phyloP scores from a whole-genome alignment of 2,329 filamentous ascomycete genomes.

The Claviceps maximensis region DNA sequence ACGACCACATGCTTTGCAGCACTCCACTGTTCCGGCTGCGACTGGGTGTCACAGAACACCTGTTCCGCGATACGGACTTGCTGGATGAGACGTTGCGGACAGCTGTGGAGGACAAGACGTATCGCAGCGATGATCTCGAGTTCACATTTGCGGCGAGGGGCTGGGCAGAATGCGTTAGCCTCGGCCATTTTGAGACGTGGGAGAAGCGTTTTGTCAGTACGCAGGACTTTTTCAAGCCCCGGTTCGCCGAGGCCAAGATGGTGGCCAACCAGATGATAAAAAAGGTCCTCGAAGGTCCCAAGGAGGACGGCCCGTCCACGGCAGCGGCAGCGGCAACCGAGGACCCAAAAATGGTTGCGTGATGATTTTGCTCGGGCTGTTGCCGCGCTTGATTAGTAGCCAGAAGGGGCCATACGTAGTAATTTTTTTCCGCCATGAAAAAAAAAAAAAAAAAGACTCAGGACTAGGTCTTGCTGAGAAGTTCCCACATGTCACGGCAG shows the following conservation, averaged over 20 bases:
- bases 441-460: too few species aligned
- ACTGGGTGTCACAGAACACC: slow-evolving; percentile 91
- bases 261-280: slow-evolving; percentile 96
- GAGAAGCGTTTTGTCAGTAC: slow-evolving; percentile 82
- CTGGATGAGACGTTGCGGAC: slow-evolving; percentile 77
- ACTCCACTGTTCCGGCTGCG: slow-evolving; percentile 94
- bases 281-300: slow-evolving; percentile 75
- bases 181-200: slow-evolving; percentile 90
- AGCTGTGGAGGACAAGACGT: slow-evolving; percentile 78
- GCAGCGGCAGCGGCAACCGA: not conserved
- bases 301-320: slow-evolving; percentile 13
- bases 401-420: too few species aligned
- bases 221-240: slow-evolving; percentile 79
- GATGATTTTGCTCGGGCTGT: too few species aligned
- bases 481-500: too few species aligned
- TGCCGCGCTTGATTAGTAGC: too few species aligned
- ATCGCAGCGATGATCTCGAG: slow-evolving; percentile 89
- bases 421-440: too few species aligned
- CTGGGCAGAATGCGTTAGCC: slow-evolving; percentile 86
- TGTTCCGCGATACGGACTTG: slow-evolving; percentile 72
- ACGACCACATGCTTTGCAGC: slow-evolving; percentile 99
- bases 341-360: too few species aligned
- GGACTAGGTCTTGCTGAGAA: too few species aligned
- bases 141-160: slow-evolving; percentile 94
- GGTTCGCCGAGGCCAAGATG: slow-evolving; percentile 75